Percentiles rank a stretch among this genome's conserved stretches.
These are phyloP conservation scores for Aspergillus oerlinghausenensis DNA, from an alignment of 2,329 filamentous ascomycete species.

Conservation along the genomic window DNA sequence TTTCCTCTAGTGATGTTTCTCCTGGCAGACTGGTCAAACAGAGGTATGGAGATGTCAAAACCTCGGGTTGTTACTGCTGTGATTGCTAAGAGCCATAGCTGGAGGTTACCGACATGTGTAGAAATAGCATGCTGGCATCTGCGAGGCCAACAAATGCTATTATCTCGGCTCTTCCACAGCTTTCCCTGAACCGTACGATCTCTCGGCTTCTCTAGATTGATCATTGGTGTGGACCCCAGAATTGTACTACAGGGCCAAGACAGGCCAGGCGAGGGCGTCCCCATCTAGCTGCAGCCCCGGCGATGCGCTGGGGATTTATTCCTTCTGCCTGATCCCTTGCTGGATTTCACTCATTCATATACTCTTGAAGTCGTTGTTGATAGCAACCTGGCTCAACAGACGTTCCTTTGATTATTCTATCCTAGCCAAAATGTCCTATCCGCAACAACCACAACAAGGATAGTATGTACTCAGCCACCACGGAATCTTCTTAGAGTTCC, in stretches of 20 bases:
- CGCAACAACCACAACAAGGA: constrained; percentile 8
- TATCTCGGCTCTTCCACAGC: not conserved
- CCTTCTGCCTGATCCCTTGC: constrained; percentile 10
- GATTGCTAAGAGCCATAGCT: not conserved
- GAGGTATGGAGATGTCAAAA: not conserved
- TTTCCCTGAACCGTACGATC: not conserved
- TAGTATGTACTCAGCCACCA: constrained; percentile 5
- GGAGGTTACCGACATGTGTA: not conserved
- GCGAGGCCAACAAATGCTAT: not conserved
- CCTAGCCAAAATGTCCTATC: constrained; percentile 6
- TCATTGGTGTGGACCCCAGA: constrained; percentile 1
- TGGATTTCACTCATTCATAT: not conserved
- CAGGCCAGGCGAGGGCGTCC: constrained; percentile 1
- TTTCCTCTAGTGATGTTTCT: not conserved
- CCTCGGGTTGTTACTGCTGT: not conserved
- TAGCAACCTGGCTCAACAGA: not conserved
- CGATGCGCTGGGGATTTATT: constrained; percentile 10
- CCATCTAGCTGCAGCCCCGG: not conserved
- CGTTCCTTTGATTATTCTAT: not conserved
- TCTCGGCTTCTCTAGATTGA: constrained; percentile 2
- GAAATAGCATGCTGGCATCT: not conserved
- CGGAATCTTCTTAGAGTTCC: not conserved
- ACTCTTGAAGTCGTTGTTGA: not conserved
- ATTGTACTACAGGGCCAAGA: constrained; percentile 9
- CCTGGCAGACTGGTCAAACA: not conserved